Percentiles rank a stretch among this genome's conserved stretches.
phyloP scores from a whole-genome alignment of 2,329 filamentous ascomycete genomes.

The Zymoseptoria tritici region DNA sequence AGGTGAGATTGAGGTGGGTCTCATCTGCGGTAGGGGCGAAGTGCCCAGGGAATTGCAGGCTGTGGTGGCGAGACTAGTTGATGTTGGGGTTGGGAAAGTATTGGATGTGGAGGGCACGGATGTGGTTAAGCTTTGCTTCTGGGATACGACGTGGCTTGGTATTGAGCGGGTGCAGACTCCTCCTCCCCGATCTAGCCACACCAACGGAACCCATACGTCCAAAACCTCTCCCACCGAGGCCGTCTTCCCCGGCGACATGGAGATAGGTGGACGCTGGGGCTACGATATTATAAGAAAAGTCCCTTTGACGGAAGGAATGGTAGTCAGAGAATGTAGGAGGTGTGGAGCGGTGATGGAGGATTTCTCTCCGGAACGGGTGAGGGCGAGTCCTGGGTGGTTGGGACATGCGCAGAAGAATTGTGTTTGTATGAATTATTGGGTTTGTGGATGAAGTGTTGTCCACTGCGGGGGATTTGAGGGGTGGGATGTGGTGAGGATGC shows the following conservation, averaged over 20 bases:
- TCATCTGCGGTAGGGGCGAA: conserved; percentile 43
- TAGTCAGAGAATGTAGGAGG: conserved; percentile 36
- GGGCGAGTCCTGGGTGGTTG: conserved; percentile 24
- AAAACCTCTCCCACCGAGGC: conserved; percentile 31
- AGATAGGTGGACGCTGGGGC: conserved; percentile 38
- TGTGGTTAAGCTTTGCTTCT: conserved; percentile 62
- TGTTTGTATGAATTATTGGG: conserved; percentile 25
- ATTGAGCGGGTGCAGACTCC: not conserved
- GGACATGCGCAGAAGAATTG: conserved; percentile 26
- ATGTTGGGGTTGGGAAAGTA: conserved; percentile 48
- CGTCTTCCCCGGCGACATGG: conserved; percentile 2
- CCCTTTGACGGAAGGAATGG: conserved; percentile 29
- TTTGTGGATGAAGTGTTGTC: conserved; percentile 9
- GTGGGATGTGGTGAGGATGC: no score
- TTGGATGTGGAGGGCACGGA: conserved; percentile 48
- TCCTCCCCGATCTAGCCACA: not conserved
- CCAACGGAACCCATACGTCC: not conserved
- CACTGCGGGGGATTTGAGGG: no score
- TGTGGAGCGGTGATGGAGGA: conserved; percentile 44
- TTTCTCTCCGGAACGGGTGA: conserved; percentile 23
- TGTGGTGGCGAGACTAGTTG: conserved; percentile 43
- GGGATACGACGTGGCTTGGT: conserved; percentile 63
- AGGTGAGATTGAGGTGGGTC: conserved; percentile 44
- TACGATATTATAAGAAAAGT: conserved; percentile 51
- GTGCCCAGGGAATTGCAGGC: conserved; percentile 46